These are phyloP conservation scores for Deinandra increscens DNA, from an alignment of 129 eudicot genomes.

Conservation along the genomic window DNA sequence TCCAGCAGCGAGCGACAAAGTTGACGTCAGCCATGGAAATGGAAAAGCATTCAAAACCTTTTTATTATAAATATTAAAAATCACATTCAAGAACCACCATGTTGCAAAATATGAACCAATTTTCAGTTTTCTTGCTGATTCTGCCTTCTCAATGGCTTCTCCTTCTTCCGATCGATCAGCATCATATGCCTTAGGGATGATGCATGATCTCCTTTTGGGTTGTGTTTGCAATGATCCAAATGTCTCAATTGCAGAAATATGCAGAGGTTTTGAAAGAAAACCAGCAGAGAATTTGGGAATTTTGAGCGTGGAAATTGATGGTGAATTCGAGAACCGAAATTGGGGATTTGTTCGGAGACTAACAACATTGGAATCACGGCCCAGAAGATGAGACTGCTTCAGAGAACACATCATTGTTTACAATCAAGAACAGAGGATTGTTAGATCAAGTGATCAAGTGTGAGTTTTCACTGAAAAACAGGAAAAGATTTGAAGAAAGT, in stretches of 20 bases:
- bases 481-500: background rate
- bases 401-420: conserved; percentile 1
- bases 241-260: conserved; percentile 31
- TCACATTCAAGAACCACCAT: conserved; percentile 70
- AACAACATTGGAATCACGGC: background rate
- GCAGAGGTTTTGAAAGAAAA: conserved; percentile 30
- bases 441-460: background rate
- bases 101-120: conserved; percentile 59
- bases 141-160: conserved; percentile 29
- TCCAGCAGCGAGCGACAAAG: conserved; percentile 64
- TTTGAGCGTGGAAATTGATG: conserved; percentile 21
- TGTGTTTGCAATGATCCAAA: conserved; percentile 21
- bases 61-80: conserved; percentile 62
- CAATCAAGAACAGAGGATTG: conserved; percentile 1
- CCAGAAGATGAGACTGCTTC: conserved; percentile 8
- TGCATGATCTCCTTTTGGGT: conserved; percentile 20
- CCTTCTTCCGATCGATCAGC: conserved; percentile 40
- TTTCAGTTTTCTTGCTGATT: conserved; percentile 58
- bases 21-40: conserved; percentile 67
- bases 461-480: background rate
- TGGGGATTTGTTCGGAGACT: conserved; percentile 26
- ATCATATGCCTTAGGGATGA: conserved; percentile 36
- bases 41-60: conserved; percentile 70
- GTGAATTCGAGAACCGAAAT: conserved; percentile 12
- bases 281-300: conserved; percentile 3